Conservation (phyloP, 2,329 filamentous ascomycete genomes). For the Zopfia rhizophila region DNA sequence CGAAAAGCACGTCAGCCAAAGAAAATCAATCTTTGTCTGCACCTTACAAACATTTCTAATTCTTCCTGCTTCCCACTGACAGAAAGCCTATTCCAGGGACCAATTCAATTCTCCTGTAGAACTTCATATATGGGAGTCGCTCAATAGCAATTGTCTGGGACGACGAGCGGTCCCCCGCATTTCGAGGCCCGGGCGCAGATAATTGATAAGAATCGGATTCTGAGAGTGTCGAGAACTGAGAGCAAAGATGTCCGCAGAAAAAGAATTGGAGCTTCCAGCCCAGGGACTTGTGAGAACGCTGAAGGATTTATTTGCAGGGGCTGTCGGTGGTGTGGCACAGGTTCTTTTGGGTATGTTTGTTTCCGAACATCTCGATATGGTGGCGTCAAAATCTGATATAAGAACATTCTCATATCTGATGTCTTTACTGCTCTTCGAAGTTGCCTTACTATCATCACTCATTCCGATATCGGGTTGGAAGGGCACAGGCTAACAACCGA, state of each 20-base stretch:
- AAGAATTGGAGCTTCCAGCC: slow-evolving; percentile 50
- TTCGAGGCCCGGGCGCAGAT: background rate
- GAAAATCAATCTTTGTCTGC: slow-evolving; percentile 13
- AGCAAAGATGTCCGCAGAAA: slow-evolving; percentile 47
- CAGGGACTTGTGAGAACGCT: slow-evolving; percentile 60
- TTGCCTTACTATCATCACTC: background rate
- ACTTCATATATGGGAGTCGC: slow-evolving; percentile 1
- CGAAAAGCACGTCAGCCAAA: slow-evolving; percentile 33
- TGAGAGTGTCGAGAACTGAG: slow-evolving; percentile 44
- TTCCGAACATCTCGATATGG: background rate
- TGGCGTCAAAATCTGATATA: background rate
- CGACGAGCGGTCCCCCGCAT: slow-evolving; percentile 9
- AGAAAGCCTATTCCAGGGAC: background rate
- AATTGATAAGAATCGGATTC: slow-evolving; percentile 5
- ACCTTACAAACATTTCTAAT: background rate
- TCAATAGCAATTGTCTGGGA: background rate
- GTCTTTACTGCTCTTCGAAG: background rate
- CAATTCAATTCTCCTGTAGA: background rate
- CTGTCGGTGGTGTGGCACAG: slow-evolving; percentile 91
- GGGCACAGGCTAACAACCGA: slow-evolving; percentile 12
- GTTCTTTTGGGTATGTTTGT: slow-evolving; percentile 82
- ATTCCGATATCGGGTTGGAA: background rate
- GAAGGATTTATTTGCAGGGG: slow-evolving; percentile 93
- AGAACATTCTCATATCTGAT: slow-evolving; percentile 2
- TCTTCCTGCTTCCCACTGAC: background rate